phyloP scores from a whole-genome alignment of 192 early-diverging fungal genomes.

The Anaeromyces robustus region DNA sequence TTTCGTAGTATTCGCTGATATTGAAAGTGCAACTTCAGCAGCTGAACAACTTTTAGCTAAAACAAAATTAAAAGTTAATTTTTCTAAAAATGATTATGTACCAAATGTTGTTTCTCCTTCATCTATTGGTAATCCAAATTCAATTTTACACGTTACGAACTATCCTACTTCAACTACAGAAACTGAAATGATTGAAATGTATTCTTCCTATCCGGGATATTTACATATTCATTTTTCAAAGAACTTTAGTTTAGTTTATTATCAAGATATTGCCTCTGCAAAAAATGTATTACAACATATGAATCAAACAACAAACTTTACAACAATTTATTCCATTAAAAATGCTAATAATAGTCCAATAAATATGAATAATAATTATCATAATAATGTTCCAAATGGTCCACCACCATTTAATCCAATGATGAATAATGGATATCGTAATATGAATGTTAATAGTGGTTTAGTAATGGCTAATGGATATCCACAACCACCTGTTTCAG shows the following conservation, averaged over 20 bases:
- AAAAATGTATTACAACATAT: conserved; percentile 15
- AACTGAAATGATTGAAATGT: conserved; percentile 14
- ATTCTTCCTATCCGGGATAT: conserved; percentile 17
- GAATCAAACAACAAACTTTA: conserved; percentile 23
- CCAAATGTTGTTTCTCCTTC: conserved; percentile 15
- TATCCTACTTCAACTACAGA: conserved; percentile 20
- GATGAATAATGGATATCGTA: background rate
- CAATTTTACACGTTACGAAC: conserved; percentile 20
- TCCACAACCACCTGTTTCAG: background rate
- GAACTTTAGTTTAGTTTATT: conserved; percentile 21
- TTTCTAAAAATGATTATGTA: conserved; percentile 25
- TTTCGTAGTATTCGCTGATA: conserved; percentile 25
- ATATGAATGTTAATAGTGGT: background rate
- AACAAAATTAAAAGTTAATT: conserved; percentile 29
- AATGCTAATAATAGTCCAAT: background rate
- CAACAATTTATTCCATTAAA: conserved; percentile 26
- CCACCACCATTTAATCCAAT: background rate
- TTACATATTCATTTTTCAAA: conserved; percentile 21
- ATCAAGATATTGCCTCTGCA: conserved; percentile 11
- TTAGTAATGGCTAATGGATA: background rate
- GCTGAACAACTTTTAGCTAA: conserved; percentile 28
- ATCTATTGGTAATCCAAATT: conserved; percentile 18
- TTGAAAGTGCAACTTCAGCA: conserved; percentile 13
- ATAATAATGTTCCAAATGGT: background rate
- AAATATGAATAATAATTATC: background rate